phyloP scores from a whole-genome alignment of 2,329 filamentous ascomycete genomes.

The Claviceps sorghi region DNA sequence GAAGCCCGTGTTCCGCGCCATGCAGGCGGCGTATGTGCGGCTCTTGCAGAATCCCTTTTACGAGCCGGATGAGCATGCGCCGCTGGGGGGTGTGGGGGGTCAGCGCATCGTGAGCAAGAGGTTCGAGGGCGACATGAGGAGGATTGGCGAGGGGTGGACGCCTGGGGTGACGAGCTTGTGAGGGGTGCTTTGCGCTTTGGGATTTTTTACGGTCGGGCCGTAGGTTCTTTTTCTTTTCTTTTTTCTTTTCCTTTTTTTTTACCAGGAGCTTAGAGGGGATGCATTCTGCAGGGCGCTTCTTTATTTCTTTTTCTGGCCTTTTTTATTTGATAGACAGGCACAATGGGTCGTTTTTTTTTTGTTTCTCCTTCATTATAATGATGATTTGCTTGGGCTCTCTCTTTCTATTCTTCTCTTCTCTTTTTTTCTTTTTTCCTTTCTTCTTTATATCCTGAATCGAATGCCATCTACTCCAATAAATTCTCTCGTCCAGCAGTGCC shows the following conservation, averaged over 20 bases:
- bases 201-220: not conserved
- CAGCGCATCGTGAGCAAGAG: constrained; percentile 66
- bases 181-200: constrained; percentile 8
- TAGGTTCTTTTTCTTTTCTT: not conserved
- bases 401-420: not conserved
- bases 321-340: not conserved
- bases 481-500: not conserved
- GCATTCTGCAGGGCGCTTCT: not conserved
- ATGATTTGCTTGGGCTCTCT: not conserved
- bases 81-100: constrained; percentile 36
- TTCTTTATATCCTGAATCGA: not conserved
- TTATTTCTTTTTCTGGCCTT: not conserved
- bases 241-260: not conserved
- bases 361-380: not conserved
- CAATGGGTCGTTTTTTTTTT: not conserved
- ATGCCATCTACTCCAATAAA: not conserved
- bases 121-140: constrained; percentile 70
- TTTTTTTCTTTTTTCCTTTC: not conserved
- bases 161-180: constrained; percentile 53
- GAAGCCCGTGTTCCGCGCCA: constrained; percentile 75
- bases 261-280: not conserved
- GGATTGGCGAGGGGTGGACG: constrained; percentile 74
- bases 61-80: constrained; percentile 69
- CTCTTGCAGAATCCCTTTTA: constrained; percentile 92
- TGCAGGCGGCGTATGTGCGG: constrained; percentile 84